phyloP scores from a whole-genome alignment of 2,329 filamentous ascomycete genomes.

The Aspergillus brasiliensis region DNA sequence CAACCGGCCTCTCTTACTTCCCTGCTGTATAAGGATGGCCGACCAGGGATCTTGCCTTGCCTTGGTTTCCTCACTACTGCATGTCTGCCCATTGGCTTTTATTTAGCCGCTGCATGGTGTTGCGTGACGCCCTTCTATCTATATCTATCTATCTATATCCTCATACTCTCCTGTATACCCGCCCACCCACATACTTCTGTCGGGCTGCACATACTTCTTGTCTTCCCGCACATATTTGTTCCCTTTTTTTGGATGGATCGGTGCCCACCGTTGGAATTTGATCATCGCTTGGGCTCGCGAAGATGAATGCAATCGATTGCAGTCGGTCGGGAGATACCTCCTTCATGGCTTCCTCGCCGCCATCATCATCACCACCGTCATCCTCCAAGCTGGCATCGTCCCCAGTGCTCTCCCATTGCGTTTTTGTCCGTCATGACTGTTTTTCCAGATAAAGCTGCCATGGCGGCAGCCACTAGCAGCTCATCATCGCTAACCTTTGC shows the following conservation, averaged over 20 bases:
- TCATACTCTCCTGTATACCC: background rate
- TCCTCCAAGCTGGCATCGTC: slow-evolving; percentile 18
- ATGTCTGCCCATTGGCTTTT: background rate
- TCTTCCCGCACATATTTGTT: background rate
- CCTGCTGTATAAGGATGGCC: slow-evolving; percentile 1
- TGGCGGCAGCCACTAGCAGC: slow-evolving; percentile 18
- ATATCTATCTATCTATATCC: background rate
- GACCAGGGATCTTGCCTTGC: slow-evolving; percentile 4
- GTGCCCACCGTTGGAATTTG: background rate
- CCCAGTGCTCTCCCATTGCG: slow-evolving; percentile 32
- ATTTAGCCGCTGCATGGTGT: background rate
- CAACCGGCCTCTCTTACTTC: background rate
- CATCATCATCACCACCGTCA: background rate
- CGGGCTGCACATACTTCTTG: background rate
- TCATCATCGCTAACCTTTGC: slow-evolving; percentile 68
- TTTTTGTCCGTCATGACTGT: slow-evolving; percentile 34
- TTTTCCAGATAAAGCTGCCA: slow-evolving; percentile 25
- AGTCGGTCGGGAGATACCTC: background rate
- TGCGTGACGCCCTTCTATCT: background rate
- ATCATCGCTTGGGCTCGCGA: background rate
- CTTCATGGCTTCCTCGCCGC: slow-evolving; percentile 25
- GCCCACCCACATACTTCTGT: background rate
- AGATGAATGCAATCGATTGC: background rate
- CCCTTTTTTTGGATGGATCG: background rate
- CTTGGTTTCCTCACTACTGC: background rate